Base-by-base conservation (phyloP, 1,284 basidiomycete species). In the Bjerkandera adusta region DNA sequence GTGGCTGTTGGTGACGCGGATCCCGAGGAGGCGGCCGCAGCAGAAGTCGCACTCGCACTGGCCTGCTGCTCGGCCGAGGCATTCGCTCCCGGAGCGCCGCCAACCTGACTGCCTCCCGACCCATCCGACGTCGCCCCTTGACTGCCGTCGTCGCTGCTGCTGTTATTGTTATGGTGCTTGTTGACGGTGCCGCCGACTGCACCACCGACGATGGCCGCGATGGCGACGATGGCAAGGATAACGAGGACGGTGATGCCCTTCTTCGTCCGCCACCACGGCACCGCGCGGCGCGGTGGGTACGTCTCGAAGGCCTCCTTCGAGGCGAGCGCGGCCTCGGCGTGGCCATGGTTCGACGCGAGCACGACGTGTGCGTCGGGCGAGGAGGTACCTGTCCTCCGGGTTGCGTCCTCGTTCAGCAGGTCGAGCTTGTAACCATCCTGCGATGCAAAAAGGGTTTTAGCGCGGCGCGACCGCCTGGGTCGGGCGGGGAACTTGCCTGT, bases 171-270 rank as follows among this genome's bases (percentile, higher is more conserved):
- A 51, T 69, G 64, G 18, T 51, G 39, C 29, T 38, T 25, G 13
- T 61, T 60, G 8, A 55, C 60, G 5, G 75, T 72, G 8, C 74
- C 79, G 15, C 80, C 83, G 0, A 85, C 82, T 0, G 73, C 80
- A 2, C 79, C 83, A 2, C 81, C 82, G 5, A 85, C 71, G 12
- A 77, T 68, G 1, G 73, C 82, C 1, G 68, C 80, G 38, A 85
- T 53, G 50, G 81, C 56, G 34, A 74, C 52, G 43, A 78, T 39
- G 2, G 59, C 57, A 2, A 70, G 52, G 30, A 75, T 30, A 37
- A 64, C 49, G 11, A 75, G 52, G 29, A 64, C 56, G 33, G 79
- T 63, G 30, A 70, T 58, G 15, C 71, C 69, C 8, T 63, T 66
- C 27, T 52, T 58, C 11, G 61, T 66, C 42, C 62, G 59, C 52